Evolutionary conservation across 495 filamentous ascomycete species (phyloP).

Genomic region (Elaphomyces granulatus): DNA sequence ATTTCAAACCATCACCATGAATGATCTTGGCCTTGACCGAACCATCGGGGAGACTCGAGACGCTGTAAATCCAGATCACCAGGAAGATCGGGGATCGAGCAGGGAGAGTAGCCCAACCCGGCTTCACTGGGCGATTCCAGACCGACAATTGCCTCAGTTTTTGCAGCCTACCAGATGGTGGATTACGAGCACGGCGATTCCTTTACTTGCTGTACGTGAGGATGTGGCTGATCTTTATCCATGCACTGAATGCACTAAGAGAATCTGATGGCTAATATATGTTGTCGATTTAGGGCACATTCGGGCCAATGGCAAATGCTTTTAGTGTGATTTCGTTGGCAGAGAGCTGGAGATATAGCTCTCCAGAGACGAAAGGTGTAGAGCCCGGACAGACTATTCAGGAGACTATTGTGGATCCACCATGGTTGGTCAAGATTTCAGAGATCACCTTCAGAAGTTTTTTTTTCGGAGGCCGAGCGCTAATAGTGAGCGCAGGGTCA

Average conservation of each 20-base stretch:
- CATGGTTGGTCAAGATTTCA: constrained; percentile 36
- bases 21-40: constrained; percentile 42
- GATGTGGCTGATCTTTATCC: too few relatives aligned
- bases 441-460: neutral
- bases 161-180: constrained; percentile 50
- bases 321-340: constrained; percentile 71
- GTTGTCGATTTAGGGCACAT: constrained; percentile 56
- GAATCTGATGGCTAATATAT: too few relatives aligned
- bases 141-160: neutral
- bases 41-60: constrained; percentile 36
- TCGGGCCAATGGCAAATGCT: constrained; percentile 71
- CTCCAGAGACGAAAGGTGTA: too few relatives aligned
- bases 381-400: constrained; percentile 33
- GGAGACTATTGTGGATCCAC: constrained; percentile 53
- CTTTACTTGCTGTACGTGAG: constrained; percentile 51
- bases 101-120: constrained; percentile 12
- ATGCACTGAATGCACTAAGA: too few relatives aligned
- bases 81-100: constrained; percentile 16
- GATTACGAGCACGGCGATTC: constrained; percentile 71
- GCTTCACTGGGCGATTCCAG: neutral
- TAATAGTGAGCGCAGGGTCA: too few relatives aligned
- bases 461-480: too few relatives aligned
- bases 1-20: too few relatives aligned
- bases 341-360: constrained; percentile 58
- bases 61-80: constrained; percentile 26